phyloP scores from a whole-genome alignment of 805 yeast species.

The Candida sithepensis region DNA sequence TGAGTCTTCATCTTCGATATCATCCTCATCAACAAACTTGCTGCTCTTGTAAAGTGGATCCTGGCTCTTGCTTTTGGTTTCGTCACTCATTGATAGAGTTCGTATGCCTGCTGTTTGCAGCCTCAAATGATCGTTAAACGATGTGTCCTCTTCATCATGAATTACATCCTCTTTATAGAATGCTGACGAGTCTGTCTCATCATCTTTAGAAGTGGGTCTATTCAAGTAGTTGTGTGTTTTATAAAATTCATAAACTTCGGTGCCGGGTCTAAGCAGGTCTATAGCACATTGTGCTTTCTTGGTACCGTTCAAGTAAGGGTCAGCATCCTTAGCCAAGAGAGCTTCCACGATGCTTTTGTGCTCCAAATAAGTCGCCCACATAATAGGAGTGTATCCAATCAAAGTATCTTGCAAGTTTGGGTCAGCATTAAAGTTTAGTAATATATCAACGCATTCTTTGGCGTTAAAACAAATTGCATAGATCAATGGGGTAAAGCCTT shows the following conservation, averaged over 20 bases:
- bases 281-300: constrained; percentile 47
- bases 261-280: constrained; percentile 53
- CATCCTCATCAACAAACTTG: constrained; percentile 31
- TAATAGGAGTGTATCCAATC: constrained; percentile 61
- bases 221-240: constrained; percentile 45
- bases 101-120: constrained; percentile 38
- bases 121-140: constrained; percentile 32
- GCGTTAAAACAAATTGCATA: constrained; percentile 57
- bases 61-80: constrained; percentile 6
- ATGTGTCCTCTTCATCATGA: constrained; percentile 16
- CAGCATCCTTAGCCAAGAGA: constrained; percentile 63
- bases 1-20: constrained; percentile 31
- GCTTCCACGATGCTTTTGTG: constrained; percentile 51
- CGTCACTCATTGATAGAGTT: constrained; percentile 11
- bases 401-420: constrained; percentile 49
- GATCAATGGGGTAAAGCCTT: constrained; percentile 45
- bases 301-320: constrained; percentile 40
- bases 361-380: constrained; percentile 80
- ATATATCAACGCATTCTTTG: constrained; percentile 43
- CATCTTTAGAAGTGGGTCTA: constrained; percentile 5
- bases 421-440: constrained; percentile 41
- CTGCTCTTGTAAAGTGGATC: constrained; percentile 21
- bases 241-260: constrained; percentile 56
- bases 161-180: constrained; percentile 19
- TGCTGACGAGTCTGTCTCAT: constrained; percentile 3